These are phyloP conservation scores for Penicillium canescens DNA, from an alignment of 495 filamentous ascomycete genomes.

Conservation along the genomic window DNA sequence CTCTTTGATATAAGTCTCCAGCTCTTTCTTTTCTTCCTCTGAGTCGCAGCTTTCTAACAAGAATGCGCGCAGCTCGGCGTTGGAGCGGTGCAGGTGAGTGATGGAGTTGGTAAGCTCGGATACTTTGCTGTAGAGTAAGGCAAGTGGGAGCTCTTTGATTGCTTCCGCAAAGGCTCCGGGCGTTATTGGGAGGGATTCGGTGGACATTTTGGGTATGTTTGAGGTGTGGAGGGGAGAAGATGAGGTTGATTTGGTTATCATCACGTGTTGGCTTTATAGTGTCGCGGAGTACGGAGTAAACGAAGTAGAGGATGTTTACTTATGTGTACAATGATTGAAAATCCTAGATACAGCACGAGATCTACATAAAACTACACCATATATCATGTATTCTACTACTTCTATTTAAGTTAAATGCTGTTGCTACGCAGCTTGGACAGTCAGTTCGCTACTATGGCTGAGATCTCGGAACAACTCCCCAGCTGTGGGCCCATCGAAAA, in stretches of 20 bases:
- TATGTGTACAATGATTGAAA: too few relatives aligned
- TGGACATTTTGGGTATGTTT: slow-evolving; percentile 32
- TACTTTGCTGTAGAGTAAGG: slow-evolving; percentile 74
- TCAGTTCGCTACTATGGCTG: too few relatives aligned
- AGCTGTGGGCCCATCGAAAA: slow-evolving; percentile 13
- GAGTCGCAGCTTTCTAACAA: slow-evolving; percentile 47
- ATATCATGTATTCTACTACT: too few relatives aligned
- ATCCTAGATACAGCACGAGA: too few relatives aligned
- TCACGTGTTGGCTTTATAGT: slow-evolving; percentile 2
- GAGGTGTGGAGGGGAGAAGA: background rate
- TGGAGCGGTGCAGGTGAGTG: slow-evolving; percentile 76
- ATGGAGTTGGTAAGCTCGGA: slow-evolving; percentile 82
- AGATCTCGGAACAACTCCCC: slow-evolving; percentile 16
- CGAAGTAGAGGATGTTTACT: background rate
- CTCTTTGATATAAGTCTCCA: slow-evolving; percentile 53
- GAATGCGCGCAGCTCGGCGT: slow-evolving; percentile 67
- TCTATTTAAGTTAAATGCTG: background rate
- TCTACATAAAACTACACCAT: too few relatives aligned
- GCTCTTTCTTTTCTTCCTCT: slow-evolving; percentile 64
- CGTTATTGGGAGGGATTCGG: slow-evolving; percentile 36
- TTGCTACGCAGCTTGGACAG: background rate
- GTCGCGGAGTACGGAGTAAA: background rate
- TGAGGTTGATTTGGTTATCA: slow-evolving; percentile 2
- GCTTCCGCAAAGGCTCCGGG: slow-evolving; percentile 60
- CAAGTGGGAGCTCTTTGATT: slow-evolving; percentile 69